Percentiles rank a stretch among this genome's conserved stretches.
phyloP scores from a whole-genome alignment of 1,284 basidiomycete genomes.

The Tremellales sp. region DNA sequence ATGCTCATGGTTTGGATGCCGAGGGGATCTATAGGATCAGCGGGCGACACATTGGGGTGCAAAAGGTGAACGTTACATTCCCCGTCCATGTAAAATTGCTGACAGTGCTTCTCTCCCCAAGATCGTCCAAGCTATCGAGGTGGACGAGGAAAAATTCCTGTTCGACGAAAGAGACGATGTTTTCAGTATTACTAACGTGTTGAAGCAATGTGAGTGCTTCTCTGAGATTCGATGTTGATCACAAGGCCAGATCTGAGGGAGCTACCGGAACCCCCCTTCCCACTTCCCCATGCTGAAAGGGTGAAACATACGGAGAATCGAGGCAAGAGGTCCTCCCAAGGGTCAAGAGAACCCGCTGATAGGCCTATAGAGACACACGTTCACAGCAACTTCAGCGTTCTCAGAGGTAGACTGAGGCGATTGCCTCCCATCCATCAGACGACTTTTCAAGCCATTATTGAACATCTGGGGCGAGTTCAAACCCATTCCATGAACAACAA shows the following conservation, averaged over 20 bases:
- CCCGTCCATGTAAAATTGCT: slow-evolving; percentile 5
- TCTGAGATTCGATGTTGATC: slow-evolving; percentile 2
- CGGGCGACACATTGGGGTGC: slow-evolving; percentile 78
- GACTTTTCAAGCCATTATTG: slow-evolving; percentile 78
- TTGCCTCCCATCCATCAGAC: slow-evolving; percentile 83
- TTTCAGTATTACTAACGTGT: slow-evolving; percentile 79
- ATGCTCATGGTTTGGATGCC: slow-evolving; percentile 65
- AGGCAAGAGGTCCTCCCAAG: slow-evolving; percentile 51
- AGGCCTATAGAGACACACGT: slow-evolving; percentile 60
- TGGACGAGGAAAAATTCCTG: slow-evolving; percentile 76
- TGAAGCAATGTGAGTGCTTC: slow-evolving; percentile 63
- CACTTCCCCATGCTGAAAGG: slow-evolving; percentile 74
- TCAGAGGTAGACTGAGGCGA: slow-evolving; percentile 76
- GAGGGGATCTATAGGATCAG: slow-evolving; percentile 65
- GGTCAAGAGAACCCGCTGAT: slow-evolving; percentile 9
- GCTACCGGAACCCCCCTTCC: slow-evolving; percentile 89
- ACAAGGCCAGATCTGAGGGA: slow-evolving; percentile 65
- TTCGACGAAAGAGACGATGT: slow-evolving; percentile 79
- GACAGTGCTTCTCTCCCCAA: slow-evolving; percentile 47
- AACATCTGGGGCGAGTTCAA: slow-evolving; percentile 79
- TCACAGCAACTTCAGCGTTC: slow-evolving; percentile 64
- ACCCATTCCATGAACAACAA: slow-evolving; percentile 73
- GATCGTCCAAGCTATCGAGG: slow-evolving; percentile 84
- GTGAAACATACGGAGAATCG: slow-evolving; percentile 73
- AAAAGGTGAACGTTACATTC: slow-evolving; percentile 56